Base-by-base conservation (phyloP, 306 rosid species). In the Glycine latifolia region DNA sequence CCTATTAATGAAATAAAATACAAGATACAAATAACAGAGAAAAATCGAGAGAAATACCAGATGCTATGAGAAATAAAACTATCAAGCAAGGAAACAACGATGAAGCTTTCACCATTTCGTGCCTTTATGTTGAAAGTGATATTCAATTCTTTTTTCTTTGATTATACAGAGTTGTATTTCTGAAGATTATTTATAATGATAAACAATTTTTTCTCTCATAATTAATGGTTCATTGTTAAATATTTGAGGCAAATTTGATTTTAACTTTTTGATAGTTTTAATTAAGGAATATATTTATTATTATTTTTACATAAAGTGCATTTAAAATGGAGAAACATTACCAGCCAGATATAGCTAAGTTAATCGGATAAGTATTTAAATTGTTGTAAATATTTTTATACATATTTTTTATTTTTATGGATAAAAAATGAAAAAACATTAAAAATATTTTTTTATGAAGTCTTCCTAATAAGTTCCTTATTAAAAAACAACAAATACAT, bases 1-100 rank as follows among this genome's bases (percentile, higher is more conserved):
- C 20, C 20, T 20, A 20, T 20, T 20, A 20, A 20, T 20, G 1
- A 26, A 26, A n/a, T n/a, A 26, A 26, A 26, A 26, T 26, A 26
- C 31, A 26, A 26, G 31, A 26, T 1, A 26, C 31, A 26, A 26
- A 26, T 26, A 26, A 61, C 1, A 8, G 26, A 62, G n/a, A 20
- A 26, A 2, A 3, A 62, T 5, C 31, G 2, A 12, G 8, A 62
- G 8, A 0, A 41, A 37, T 67, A 67, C 72, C 53, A 9, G 52
- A 67, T 67, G 53, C 35, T 15, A 67, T 41, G 53, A 67, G 72
- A 67, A 67, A n/a, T 43, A 67, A 43, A 67, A 41, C 8, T 15
- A 44, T 10, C 3, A 67, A 6, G 14, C 53, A 67, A 67, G 12
- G 53, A 8, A 67, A 15, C 4, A 67, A 3, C 8, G 15, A 3